phyloP scores from a whole-genome alignment of 352 stramenopile genomes.

The Globisporangium splendens region DNA sequence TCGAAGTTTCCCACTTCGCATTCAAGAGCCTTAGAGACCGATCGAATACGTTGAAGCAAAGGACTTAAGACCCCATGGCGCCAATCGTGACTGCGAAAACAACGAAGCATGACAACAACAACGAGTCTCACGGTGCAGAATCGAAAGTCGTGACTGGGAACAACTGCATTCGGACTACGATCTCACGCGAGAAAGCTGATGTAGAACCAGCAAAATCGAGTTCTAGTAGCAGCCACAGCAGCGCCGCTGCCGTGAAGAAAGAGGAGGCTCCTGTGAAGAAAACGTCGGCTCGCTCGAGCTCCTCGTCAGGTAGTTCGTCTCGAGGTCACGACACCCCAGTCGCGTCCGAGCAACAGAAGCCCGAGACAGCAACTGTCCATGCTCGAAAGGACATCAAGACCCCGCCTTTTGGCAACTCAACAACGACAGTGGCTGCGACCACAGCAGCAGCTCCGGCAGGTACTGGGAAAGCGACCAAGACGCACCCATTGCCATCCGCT shows the following conservation, averaged over 20 bases:
- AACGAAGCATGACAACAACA: slow-evolving; percentile 17
- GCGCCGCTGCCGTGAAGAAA: slow-evolving; percentile 1
- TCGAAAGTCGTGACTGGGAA: not conserved
- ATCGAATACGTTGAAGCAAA: not conserved
- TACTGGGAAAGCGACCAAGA: slow-evolving; percentile 3
- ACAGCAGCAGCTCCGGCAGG: not conserved
- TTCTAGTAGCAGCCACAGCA: not conserved
- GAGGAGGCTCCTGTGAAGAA: not conserved
- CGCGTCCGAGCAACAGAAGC: slow-evolving; percentile 8
- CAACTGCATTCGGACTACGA: slow-evolving; percentile 11
- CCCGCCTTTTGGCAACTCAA: slow-evolving; percentile 11
- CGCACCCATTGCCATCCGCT: slow-evolving; percentile 45
- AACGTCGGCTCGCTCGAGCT: slow-evolving; percentile 8
- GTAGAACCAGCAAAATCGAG: too few relatives aligned
- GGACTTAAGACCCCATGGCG: slow-evolving; percentile 5
- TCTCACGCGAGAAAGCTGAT: slow-evolving; percentile 14
- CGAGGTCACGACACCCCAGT: not conserved
- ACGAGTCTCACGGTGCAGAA: slow-evolving; percentile 1
- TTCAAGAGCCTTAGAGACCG: not conserved
- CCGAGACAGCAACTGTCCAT: not conserved
- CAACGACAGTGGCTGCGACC: too few relatives aligned
- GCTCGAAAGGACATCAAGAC: slow-evolving; percentile 23
- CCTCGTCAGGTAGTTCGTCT: slow-evolving; percentile 7
- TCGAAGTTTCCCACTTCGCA: not conserved
- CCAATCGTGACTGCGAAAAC: slow-evolving; percentile 11